Evolutionary conservation across 148 eudicot species (phyloP), one percentile per base, ranked within the genome.

Genomic region (Arbutus unedo): DNA sequence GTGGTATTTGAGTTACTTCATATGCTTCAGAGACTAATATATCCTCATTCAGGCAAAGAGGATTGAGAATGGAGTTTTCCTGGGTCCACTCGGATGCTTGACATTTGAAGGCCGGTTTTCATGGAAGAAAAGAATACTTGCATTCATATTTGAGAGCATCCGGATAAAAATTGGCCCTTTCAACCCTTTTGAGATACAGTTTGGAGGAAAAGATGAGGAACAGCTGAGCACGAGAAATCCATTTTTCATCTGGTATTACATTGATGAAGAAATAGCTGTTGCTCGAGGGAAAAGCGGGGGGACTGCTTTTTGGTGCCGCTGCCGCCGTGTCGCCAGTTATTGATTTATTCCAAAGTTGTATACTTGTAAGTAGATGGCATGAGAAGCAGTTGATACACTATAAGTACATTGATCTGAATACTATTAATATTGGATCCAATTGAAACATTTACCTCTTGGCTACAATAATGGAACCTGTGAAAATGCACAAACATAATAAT

Each of bases 231-330:
- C 81, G 59, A 91, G 92, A 81, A 91, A 91, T 81, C 97, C 99
- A 10, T 94, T 96, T 89, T 96, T 96, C 88, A 87, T 91, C 76
- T 94, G 99, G 99, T 93, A 90, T 82, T 96, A 94, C 84, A 79
- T 94, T 23, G 99, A 96, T 77, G 98, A 96, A 84, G 98, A 96
- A 84, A 91, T 96, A 74, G 97, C 98, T 3, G 98, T 96, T 71
- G 98, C 98, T 66, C 97, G 97, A 75, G 98, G 98, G 31, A 87
- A 84, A 85, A 91, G 98, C 78, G 98, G 98, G 18, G 98, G 98
- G 25, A 96, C 99, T 68, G 99, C 99, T 9, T 92, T 94, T 79
- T 96, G 98, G 98, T 93, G 95, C 77, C 98, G 98, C 2, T 94
- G 98, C 88, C 82, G 49, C 62, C 93, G 89, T 51, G 87, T 91